Evolutionary conservation across 345 rosid species (phyloP), one percentile per base, ranked within the genome.

Genomic region (Eucalyptus tenuipes): DNA sequence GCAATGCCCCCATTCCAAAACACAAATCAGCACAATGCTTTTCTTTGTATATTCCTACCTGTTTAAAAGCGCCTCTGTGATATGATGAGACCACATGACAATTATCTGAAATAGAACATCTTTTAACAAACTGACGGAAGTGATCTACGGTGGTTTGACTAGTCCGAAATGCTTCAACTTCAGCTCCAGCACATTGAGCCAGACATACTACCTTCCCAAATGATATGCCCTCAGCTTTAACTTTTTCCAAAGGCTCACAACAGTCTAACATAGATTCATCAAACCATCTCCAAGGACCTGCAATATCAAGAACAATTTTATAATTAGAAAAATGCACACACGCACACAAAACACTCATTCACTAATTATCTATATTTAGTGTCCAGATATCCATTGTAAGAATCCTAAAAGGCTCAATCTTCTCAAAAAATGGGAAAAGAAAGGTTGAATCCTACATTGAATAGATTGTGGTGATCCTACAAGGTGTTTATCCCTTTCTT

Each of bases 271-370:
- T 96, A 52, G 98, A 94, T 90, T 96, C 99, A 90, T 97, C 99
- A 90, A 97, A 97, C 99, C 99, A 97, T 93, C 99, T 95, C 99
- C 99, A 97, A 49, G 99, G 99, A 90, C 99, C 99, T 97, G 88
- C 59, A n/a, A 92, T 85, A 91, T 33, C 27, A 31, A 89, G 49
- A 81, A 87, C 61, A 85, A 50, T 31, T 31, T 33, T 44, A 86
- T 14, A 75, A 48, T 49, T 31, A n/a, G 45, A 52, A 75, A 61
- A 27, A 52, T 31, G 25, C 52, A 25, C 45, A 18, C 9, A 50
- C 5, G 0, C 61, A 7, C 22, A 42, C 17, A 86, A 57, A 86
- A 86, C 88, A 52, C 47, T 75, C 14, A 40, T 44, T 44, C 14
- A 25, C 82, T 10, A 20, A 37, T 75, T 37, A 75, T 37, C 82